Evolutionary conservation across 108 stramenopile species (phyloP).

Genomic region (Cyclotella choctawhatcheeana): DNA sequence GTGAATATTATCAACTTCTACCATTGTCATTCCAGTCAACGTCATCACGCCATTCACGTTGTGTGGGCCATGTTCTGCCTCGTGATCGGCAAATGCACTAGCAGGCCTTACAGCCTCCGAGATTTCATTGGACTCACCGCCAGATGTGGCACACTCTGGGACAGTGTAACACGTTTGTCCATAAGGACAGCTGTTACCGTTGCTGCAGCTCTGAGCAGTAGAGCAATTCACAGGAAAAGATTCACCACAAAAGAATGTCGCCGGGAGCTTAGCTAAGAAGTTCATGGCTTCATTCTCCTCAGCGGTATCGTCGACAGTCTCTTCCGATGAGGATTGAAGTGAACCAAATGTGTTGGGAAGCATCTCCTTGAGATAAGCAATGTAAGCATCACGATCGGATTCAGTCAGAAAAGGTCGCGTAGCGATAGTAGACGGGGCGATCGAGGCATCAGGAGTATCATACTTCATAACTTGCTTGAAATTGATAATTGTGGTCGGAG

Average conservation of each 20-base stretch:
- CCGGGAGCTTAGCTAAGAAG: not conserved
- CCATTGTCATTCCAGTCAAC: slow-evolving; percentile 29
- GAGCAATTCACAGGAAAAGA: slow-evolving; percentile 16
- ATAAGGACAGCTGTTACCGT: slow-evolving; percentile 12
- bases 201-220: slow-evolving; percentile 8
- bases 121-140: not conserved
- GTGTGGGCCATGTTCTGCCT: slow-evolving; percentile 15
- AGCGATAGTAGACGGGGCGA: not conserved
- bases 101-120: not conserved
- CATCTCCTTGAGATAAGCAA: slow-evolving; percentile 18
- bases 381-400: slow-evolving; percentile 1
- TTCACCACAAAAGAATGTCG: slow-evolving; percentile 14
- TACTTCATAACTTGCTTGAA: slow-evolving; percentile 15
- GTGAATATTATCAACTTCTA: slow-evolving; percentile 6
- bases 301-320: not conserved
- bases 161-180: slow-evolving; percentile 4
- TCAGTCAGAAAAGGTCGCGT: slow-evolving; percentile 1
- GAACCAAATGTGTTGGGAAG: slow-evolving; percentile 5
- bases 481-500: not conserved
- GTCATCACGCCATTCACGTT: slow-evolving; percentile 26
- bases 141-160: not conserved
- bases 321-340: not conserved
- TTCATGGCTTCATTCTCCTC: slow-evolving; percentile 6
- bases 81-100: not conserved
- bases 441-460: not conserved